A percentile compares a stretch with the other conserved stretches of the same genome.
phyloP scores from a whole-genome alignment of 345 rosid genomes.

The Physaria fendleri region DNA sequence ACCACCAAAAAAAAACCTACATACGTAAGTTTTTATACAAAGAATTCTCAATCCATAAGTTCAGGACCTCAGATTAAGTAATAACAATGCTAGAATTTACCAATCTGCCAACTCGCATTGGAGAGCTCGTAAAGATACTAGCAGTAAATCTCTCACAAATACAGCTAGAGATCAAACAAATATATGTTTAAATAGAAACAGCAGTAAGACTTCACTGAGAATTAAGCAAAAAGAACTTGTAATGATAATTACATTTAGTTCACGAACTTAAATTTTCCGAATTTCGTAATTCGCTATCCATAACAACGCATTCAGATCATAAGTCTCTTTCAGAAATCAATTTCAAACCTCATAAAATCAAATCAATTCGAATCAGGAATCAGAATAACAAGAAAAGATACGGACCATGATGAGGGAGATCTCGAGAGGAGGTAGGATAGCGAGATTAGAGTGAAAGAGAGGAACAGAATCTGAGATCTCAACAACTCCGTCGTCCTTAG shows the following conservation, averaged over 20 bases:
- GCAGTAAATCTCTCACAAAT: not conserved
- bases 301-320: not conserved
- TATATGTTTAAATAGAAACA: not conserved
- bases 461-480: slow-evolving; percentile 88
- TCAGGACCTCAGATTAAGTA: not conserved
- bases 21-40: not conserved
- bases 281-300: not conserved
- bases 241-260: not conserved
- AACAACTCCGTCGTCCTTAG: slow-evolving; percentile 39
- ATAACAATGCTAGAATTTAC: not conserved
- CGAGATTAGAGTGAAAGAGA: slow-evolving; percentile 82
- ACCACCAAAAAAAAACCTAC: slow-evolving; percentile 7
- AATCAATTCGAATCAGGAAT: not conserved
- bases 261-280: not conserved
- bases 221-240: not conserved
- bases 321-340: not conserved
- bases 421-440: slow-evolving; percentile 89
- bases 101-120: not conserved
- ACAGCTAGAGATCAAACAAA: slow-evolving; percentile 5
- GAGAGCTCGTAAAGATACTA: not conserved
- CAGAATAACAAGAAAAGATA: not conserved
- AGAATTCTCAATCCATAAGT: not conserved
- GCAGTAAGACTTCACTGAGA: not conserved
- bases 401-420: slow-evolving; percentile 83
- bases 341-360: not conserved